Base-by-base conservation (phyloP, 1,139 yeast species). In the Taphrina deformans region DNA sequence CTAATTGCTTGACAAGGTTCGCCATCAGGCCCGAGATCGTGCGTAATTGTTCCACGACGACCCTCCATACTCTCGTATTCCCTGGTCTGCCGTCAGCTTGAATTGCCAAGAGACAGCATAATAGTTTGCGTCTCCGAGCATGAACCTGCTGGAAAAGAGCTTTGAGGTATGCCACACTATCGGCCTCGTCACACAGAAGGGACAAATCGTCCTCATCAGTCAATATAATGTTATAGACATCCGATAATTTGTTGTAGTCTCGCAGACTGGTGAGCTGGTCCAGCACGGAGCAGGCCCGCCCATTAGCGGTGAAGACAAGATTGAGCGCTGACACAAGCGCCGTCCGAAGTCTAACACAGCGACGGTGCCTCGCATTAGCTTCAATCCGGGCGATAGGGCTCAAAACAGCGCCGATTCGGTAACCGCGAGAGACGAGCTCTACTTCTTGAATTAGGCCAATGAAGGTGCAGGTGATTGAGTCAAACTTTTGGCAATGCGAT, bases 21-120 rank as follows among this genome's bases (percentile, higher is more conserved):
- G 65, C 63, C 65, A 71, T 63, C 33, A 77, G 69, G 3, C 71
- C 73, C n/a, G 74, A 61, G 18, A 73, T 62, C 16, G 69, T 65
- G 51, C 71, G 70, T 41, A 77, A 61, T 29, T 74, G 72, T 62
- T 73, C 75, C 18, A 72, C 72, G 4, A 75, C 71, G 14, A 69
- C 65, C 1, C 72, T 67, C 80, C 80, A 78, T 14, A 69, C 66
- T 24, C 69, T 68, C 3, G 72, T 67, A 62, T 76, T 78, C 2
- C 63, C 62, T 2, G 69, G 56, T 16, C 69, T 71, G 4, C 79
- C 78, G 4, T 67, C 55, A 5, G 78, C 69, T 10, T 74, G 71
- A 40, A 77, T 71, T 1, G 83, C 77, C 51, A 81, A 69, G 35
- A 80, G 68, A 44, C 78, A 73, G 71, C 83, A 79, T 9, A 80